These are phyloP conservation scores for Cetradonia linearis DNA, from an alignment of 495 filamentous ascomycete genomes.

Conservation along the genomic window DNA sequence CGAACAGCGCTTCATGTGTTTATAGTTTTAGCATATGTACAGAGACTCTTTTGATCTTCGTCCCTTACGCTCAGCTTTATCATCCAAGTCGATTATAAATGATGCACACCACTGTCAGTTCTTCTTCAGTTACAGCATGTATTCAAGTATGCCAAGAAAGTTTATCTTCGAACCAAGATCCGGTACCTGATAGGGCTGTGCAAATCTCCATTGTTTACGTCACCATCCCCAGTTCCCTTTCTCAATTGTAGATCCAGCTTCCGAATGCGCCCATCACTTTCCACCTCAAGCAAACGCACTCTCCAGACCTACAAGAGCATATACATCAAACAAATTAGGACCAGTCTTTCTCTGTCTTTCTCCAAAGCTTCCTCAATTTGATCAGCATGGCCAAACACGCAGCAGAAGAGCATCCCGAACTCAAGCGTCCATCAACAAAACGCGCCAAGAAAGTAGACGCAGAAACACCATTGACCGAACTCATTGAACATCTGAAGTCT, in stretches of 20 bases:
- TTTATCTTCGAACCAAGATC: no score
- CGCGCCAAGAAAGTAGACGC: conserved; percentile 36
- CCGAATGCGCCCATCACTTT: not conserved
- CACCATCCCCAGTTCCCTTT: no score
- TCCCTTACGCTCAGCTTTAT: no score
- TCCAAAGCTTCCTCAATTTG: no score
- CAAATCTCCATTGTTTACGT: conserved; percentile 9
- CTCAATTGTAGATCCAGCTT: not conserved
- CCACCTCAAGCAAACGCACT: not conserved
- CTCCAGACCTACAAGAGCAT: not conserved
- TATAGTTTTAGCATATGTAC: no score
- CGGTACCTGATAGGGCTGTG: conserved; percentile 9
- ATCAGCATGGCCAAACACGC: conserved; percentile 24
- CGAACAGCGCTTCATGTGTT: no score
- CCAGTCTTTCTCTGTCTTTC: no score
- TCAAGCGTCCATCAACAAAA: conserved; percentile 35
- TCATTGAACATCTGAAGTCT: conserved; percentile 25
- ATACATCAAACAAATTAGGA: not conserved
- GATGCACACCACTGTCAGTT: no score
- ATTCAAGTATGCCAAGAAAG: no score
- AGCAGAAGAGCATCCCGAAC: conserved; percentile 26
- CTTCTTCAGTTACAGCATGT: no score
- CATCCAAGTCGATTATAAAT: no score
- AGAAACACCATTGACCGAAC: conserved; percentile 27
- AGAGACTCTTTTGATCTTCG: no score